Base-by-base conservation (phyloP, 2,329 filamentous ascomycete genomes). In the Fusarium siculi region DNA sequence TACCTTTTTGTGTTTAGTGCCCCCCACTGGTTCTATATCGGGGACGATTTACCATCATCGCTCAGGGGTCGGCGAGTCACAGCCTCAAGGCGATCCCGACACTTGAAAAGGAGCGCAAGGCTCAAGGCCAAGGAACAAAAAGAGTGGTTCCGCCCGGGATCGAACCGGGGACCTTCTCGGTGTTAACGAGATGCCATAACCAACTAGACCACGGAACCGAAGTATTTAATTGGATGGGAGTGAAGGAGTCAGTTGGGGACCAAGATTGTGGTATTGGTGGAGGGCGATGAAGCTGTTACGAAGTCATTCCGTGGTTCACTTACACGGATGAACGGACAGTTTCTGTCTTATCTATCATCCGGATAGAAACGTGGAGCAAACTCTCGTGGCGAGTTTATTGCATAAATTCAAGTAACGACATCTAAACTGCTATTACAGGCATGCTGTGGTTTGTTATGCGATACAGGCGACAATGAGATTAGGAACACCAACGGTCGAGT, bases 171-270 rank as follows among this genome's bases (percentile, higher is more conserved):
- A 69, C 52, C 58, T 64, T 69, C 44, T 65, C 59, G 46, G 44
- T 69, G 46, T 69, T 65, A 49, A 69, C 50, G 65, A 69, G 57
- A 61, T 68, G 63, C 47, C 47, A 68, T 68, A 67, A 54, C 53
- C 62, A 67, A 67, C 63, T 60, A 68, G 65, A 66, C 47, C 63
- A 61, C 63, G 32, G 54, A 44, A 67, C 47, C 65, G 30, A 28
- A 9, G 21, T 30, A 5, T 32, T 19, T 66, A 23, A 53, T 68
- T 66, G 53, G 40, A n/a, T 42, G 18, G 4, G 4, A 21, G 7
- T 2, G 14, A 21, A 8, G 1, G 6, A 4, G 2, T 21, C 4
- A 52, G 19, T 49, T 21, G n/a, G 8, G 16, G 2, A 4, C 3
- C 4, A 34, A 53, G 18, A 44, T 63, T 19, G 10, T 42, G 6